phyloP scores from a whole-genome alignment of 139 green algal species.

The Nannochloris sp. region DNA sequence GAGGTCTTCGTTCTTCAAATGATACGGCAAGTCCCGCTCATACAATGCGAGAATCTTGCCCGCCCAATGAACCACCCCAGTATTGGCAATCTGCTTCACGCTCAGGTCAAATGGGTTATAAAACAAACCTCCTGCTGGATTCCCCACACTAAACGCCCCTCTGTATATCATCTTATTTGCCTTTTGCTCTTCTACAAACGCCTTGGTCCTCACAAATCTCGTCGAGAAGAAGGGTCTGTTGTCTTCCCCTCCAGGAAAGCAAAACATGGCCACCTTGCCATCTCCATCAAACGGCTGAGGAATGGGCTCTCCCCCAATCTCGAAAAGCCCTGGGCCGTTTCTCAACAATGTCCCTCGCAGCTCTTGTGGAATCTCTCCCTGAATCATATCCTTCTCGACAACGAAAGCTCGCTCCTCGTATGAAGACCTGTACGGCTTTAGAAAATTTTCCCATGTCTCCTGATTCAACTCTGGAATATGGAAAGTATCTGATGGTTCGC shows the following conservation, averaged over 20 bases:
- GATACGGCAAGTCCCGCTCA: conserved; percentile 36
- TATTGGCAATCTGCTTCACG: conserved; percentile 32
- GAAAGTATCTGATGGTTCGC: too few relatives aligned
- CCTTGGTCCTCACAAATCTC: conserved; percentile 13
- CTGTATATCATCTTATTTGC: conserved; percentile 30
- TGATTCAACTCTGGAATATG: neutral
- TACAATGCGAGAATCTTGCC: conserved; percentile 32
- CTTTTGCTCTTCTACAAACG: conserved; percentile 25
- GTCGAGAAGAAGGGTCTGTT: conserved; percentile 1
- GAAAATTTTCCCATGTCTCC: neutral
- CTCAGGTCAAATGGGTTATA: conserved; percentile 30
- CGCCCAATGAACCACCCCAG: conserved; percentile 30
- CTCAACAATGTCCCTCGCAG: conserved; percentile 27
- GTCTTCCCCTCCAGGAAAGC: conserved; percentile 15
- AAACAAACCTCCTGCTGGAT: conserved; percentile 23
- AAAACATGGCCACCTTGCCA: conserved; percentile 26
- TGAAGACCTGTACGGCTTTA: neutral
- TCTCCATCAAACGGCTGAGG: conserved; percentile 37
- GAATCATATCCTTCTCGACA: conserved; percentile 8
- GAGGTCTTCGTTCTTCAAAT: conserved; percentile 24
- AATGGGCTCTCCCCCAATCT: conserved; percentile 26
- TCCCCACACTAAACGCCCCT: conserved; percentile 33
- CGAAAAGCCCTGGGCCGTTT: conserved; percentile 35
- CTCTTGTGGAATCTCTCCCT: conserved; percentile 26
- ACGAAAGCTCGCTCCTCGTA: conserved; percentile 12